phyloP scores from a whole-genome alignment of 2,329 filamentous ascomycete species.

The Blumeriella jaapii region DNA sequence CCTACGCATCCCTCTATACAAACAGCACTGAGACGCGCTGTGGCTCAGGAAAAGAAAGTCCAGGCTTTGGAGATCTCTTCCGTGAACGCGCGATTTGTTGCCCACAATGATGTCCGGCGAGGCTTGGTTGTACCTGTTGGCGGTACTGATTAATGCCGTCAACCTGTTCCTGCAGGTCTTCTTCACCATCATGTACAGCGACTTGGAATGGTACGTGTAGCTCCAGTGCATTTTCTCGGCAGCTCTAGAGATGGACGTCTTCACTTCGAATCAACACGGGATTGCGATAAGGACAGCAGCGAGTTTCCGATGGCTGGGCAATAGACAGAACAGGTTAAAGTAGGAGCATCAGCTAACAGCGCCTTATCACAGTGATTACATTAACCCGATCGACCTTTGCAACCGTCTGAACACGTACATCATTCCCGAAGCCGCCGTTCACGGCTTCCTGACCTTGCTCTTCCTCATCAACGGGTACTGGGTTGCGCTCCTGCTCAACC shows the following conservation, averaged over 20 bases:
- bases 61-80: background rate
- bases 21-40: conserved; percentile 7
- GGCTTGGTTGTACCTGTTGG: conserved; percentile 95
- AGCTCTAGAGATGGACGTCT: too few relatives aligned
- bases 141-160: conserved; percentile 98
- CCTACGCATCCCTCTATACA: background rate
- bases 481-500: conserved; percentile 82
- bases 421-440: conserved; percentile 93
- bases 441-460: conserved; percentile 86
- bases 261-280: too few relatives aligned
- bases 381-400: conserved; percentile 99
- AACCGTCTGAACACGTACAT: conserved; percentile 99
- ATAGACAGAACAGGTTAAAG: too few relatives aligned
- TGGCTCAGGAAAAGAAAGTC: conserved; percentile 1
- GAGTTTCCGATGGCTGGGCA: too few relatives aligned
- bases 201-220: conserved; percentile 90
- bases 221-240: too few relatives aligned
- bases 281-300: too few relatives aligned
- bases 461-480: conserved; percentile 99
- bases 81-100: conserved; percentile 10
- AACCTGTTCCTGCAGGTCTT: conserved; percentile 99
- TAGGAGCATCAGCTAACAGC: conserved; percentile 22
- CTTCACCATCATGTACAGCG: conserved; percentile 99
- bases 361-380: conserved; percentile 69
- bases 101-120: conserved; percentile 75